phyloP scores from a whole-genome alignment of 169 alveolate species.

The Besnoitia besnoiti region DNA sequence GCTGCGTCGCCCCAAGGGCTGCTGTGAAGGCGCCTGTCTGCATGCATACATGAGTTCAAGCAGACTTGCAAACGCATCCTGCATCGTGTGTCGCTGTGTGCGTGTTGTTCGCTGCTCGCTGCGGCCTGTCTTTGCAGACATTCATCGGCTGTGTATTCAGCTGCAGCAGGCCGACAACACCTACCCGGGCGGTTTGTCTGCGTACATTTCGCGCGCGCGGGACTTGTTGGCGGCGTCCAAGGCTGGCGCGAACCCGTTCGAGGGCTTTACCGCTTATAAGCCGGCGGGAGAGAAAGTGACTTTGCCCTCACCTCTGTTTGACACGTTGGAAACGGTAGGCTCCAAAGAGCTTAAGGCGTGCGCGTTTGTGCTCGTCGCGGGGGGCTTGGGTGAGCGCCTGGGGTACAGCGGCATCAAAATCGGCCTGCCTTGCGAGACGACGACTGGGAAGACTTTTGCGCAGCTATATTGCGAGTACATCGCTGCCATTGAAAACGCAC shows the following conservation, averaged over 20 bases:
- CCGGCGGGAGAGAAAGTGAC: constrained; percentile 81
- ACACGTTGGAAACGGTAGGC: constrained; percentile 55
- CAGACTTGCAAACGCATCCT: background rate
- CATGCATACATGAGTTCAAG: no score
- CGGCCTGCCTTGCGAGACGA: constrained; percentile 78
- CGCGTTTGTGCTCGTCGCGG: constrained; percentile 95
- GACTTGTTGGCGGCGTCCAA: constrained; percentile 77
- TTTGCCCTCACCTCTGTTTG: constrained; percentile 21
- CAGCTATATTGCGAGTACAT: constrained; percentile 84
- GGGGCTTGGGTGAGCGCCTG: constrained; percentile 95
- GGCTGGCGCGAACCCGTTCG: constrained; percentile 88
- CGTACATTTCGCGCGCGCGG: constrained; percentile 46
- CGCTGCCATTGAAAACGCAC: constrained; percentile 61
- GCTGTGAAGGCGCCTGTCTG: no score
- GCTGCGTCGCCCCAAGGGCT: no score
- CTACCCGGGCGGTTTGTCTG: constrained; percentile 59
- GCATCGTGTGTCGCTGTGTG: background rate
- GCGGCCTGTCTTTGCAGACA: constrained; percentile 3
- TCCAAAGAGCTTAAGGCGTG: constrained; percentile 50
- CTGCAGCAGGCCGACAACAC: constrained; percentile 59
- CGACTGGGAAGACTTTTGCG: constrained; percentile 80
- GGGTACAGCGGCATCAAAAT: constrained; percentile 92
- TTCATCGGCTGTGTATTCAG: constrained; percentile 28
- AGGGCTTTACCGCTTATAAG: constrained; percentile 83
- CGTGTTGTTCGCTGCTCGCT: background rate